Base-by-base conservation (phyloP, 192 early-diverging fungal species). In the Backusella circina region DNA sequence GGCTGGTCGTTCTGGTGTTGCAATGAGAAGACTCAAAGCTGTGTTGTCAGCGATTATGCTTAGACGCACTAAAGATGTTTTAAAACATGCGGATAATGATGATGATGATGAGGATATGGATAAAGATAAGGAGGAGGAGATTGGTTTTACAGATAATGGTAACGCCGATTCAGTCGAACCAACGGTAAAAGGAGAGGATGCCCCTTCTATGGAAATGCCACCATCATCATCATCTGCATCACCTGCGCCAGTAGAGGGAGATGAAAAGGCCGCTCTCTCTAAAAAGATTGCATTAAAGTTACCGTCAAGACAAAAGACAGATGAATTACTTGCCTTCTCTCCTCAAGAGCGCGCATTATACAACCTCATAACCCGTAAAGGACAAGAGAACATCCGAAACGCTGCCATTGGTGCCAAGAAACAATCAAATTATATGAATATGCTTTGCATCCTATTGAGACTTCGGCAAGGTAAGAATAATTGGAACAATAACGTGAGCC, bases 11-110 rank as follows among this genome's bases (percentile, higher is more conserved):
- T 72, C 16, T 71, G 21, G 80, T 39, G 67, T 75, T 21, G 87
- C 84, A 0, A 81, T 92, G 77, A 77, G 87, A 67, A 75, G 90
- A 15, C 77, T 92, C 5, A 88, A 90, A 54, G 86, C 82, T 10
- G 74, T 94, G 2, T 74, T 96, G 15, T 84, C 78, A 66, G 84
- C 80, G 0, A 36, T 91, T 28, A 86, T 89, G 83, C 78, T 96
- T 23, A 84, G 94, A n/a, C 87, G 94, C 16, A 91, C 87, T 5
- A 96, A 96, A 75, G 83, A 71, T 7, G 78, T 83, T n/a, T 74
- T 71, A 51, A 86, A 33, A 28, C 13, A 32, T 10, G 15, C 44
- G 2, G n/a, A n/a, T n/a, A 21, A 16, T 32, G 16, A 67, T 41
- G 64, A 41, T 47, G 23, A 1, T 9, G 3, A 38, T 23, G 28